phyloP scores from a whole-genome alignment of 2,329 filamentous ascomycete genomes.

The Didymella segeticola region DNA sequence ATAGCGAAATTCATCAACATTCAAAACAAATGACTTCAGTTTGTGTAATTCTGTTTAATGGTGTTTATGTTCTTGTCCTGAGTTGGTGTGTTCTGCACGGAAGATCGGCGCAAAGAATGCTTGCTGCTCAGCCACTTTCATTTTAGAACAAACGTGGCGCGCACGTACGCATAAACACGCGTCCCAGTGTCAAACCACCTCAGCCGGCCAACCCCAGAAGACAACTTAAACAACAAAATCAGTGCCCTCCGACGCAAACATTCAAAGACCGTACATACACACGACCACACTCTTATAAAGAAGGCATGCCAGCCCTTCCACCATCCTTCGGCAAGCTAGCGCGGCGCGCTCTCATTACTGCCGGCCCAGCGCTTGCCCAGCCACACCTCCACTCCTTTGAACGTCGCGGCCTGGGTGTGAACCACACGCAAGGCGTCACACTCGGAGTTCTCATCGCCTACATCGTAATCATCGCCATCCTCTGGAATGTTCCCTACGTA shows the following conservation, averaged over 20 bases:
- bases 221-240: background rate
- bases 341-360: constrained; percentile 34
- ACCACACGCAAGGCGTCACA: constrained; percentile 73
- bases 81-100: background rate
- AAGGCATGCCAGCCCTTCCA: constrained; percentile 33
- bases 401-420: constrained; percentile 65
- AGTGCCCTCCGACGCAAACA: background rate
- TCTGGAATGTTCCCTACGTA: constrained; percentile 83
- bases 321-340: constrained; percentile 33
- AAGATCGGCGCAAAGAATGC: constrained; percentile 7
- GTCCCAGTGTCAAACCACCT: constrained; percentile 18
- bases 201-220: constrained; percentile 14
- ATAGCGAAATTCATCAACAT: background rate
- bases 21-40: background rate
- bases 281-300: background rate
- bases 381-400: constrained; percentile 52
- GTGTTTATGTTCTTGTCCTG: background rate
- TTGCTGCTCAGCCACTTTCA: constrained; percentile 16
- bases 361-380: constrained; percentile 35
- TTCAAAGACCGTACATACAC: background rate
- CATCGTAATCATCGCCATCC: constrained; percentile 73
- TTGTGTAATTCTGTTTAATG: background rate
- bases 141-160: constrained; percentile 30
- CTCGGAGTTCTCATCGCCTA: constrained; percentile 75
- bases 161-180: constrained; percentile 21